Conservation (phyloP, 371 early-diverging fungal species). For the Mucor indicus region DNA sequence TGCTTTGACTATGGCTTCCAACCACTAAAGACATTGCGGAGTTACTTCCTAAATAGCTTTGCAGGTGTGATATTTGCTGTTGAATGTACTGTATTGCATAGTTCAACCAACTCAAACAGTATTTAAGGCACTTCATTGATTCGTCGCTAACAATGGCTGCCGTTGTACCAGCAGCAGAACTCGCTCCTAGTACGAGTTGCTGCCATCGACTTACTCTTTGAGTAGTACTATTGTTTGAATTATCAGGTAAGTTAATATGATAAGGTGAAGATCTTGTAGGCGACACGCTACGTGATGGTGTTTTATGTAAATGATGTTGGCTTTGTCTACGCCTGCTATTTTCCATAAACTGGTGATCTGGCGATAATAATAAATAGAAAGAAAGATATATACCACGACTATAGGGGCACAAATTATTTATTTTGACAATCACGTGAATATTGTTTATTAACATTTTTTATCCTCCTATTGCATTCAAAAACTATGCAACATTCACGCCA, state of each 20-base stretch:
- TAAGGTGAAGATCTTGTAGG: conserved; percentile 25
- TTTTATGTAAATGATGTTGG: conserved; percentile 6
- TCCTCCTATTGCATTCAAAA: too few relatives aligned
- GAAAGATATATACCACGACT: too few relatives aligned
- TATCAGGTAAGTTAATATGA: conserved; percentile 7
- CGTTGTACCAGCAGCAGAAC: conserved; percentile 65
- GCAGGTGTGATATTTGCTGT: conserved; percentile 69
- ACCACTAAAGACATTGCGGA: conserved; percentile 46
- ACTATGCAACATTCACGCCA: too few relatives aligned
- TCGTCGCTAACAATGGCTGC: conserved; percentile 78
- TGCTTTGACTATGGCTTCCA: too few relatives aligned
- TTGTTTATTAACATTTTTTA: too few relatives aligned
- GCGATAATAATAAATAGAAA: too few relatives aligned
- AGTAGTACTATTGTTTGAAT: not conserved
- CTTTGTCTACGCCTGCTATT: too few relatives aligned
- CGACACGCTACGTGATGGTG: conserved; percentile 22
- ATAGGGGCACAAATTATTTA: too few relatives aligned
- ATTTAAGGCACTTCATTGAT: conserved; percentile 71
- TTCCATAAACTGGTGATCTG: too few relatives aligned
- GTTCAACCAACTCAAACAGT: conserved; percentile 81
- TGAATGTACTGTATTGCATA: conserved; percentile 83
- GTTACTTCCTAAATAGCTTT: conserved; percentile 56
- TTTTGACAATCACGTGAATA: too few relatives aligned
- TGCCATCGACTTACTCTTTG: conserved; percentile 45
- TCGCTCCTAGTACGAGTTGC: conserved; percentile 65